Evolutionary conservation across 805 yeast genomes (phyloP).

Genomic region (Kuraishia cidri): DNA sequence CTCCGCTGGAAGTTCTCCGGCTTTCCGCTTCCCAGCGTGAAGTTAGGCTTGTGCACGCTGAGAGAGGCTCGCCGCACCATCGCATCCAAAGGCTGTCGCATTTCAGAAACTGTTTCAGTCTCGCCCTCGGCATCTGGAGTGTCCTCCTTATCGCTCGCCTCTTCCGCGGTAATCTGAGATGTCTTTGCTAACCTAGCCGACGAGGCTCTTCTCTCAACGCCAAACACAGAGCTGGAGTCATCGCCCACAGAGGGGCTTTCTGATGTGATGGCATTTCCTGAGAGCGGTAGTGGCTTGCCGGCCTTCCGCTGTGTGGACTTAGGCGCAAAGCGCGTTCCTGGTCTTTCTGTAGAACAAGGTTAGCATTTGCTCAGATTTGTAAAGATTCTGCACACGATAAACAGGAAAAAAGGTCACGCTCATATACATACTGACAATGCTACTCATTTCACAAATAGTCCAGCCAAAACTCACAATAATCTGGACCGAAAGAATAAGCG

Average conservation of each 20-base stretch:
- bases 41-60: background rate
- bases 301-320: slow-evolving; percentile 27
- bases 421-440: slow-evolving; percentile 2
- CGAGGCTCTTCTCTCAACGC: too few species aligned
- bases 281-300: too few species aligned
- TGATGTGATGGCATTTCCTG: too few species aligned
- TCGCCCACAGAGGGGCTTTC: background rate
- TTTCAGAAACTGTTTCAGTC: background rate
- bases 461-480: too few species aligned
- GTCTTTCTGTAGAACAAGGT: background rate
- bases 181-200: background rate
- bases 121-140: background rate
- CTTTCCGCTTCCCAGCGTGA: background rate
- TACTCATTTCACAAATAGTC: slow-evolving; percentile 2
- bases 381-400: background rate
- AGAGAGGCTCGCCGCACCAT: background rate
- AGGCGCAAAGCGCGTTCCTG: slow-evolving; percentile 51
- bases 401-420: background rate
- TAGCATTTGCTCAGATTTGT: background rate
- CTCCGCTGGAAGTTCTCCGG: slow-evolving; percentile 6
- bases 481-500: too few species aligned
- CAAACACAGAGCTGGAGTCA: background rate
- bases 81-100: background rate
- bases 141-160: background rate
- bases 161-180: background rate